Evolutionary conservation across 192 early-diverging fungal genomes (phyloP).

Genomic region (Coemansia sp.): DNA sequence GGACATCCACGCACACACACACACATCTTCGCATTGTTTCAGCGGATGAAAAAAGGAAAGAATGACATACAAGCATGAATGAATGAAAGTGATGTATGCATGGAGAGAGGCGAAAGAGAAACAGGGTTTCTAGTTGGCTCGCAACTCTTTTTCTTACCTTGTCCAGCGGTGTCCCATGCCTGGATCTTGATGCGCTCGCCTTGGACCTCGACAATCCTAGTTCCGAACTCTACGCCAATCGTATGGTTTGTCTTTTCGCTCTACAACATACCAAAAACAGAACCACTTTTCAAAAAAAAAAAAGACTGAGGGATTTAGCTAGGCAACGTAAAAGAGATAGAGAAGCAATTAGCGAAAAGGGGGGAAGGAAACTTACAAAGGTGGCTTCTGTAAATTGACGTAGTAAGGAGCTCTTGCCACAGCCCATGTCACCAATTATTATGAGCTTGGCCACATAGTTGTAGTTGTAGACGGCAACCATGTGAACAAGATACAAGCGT

Average conservation of each 20-base stretch:
- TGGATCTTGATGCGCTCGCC: constrained; percentile 70
- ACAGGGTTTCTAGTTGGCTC: not conserved
- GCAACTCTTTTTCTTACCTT: constrained; percentile 33
- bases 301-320: not conserved
- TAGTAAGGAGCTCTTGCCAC: constrained; percentile 58
- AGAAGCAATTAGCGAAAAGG: not conserved
- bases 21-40: not conserved
- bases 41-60: not conserved
- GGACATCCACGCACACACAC: no score
- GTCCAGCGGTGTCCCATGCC: constrained; percentile 78
- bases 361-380: constrained; percentile 39
- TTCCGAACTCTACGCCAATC: constrained; percentile 81
- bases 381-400: constrained; percentile 54
- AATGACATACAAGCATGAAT: no score
- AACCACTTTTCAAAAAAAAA: not conserved
- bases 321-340: not conserved
- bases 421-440: constrained; percentile 59
- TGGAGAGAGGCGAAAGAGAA: not conserved
- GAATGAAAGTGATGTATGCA: no score
- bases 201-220: constrained; percentile 66
- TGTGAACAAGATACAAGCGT: constrained; percentile 3
- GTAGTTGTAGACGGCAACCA: constrained; percentile 58
- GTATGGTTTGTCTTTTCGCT: constrained; percentile 70
- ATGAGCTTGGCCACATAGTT: constrained; percentile 59
- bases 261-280: constrained; percentile 39